Base-by-base conservation (phyloP, 2,329 filamentous ascomycete species). In the Fusarium verticillioides region DNA sequence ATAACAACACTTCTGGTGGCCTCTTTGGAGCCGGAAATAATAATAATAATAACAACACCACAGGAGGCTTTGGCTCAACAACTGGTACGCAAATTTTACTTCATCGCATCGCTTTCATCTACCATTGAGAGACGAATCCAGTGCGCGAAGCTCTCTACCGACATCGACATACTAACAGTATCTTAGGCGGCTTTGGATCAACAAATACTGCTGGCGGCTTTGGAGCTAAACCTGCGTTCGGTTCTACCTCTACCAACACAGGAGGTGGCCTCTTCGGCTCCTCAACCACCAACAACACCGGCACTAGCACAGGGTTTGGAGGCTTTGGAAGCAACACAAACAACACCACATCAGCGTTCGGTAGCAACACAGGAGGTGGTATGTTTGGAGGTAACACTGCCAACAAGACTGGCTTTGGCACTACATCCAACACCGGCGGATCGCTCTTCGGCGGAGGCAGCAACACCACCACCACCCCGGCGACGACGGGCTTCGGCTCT, bases 201-300 rank as follows among this genome's bases (percentile, higher is more conserved):
- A 49, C 66, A 47, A 78, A 74, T 65, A 82, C 81, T 61, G 76
- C 70, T 30, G 78, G 79, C 49, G 81, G 79, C 49, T 85, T 85
- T 66, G 84, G 84, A 60, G 80, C 74, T 71, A 85, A 90, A 78
- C 85, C 89, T 44, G 83, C 87, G 16, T 90, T 90, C 75, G 88
- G 89, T 52, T 79, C 85, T 42, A 78, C 85, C 36, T 78, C 85
- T n/a, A 76, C 82, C 40, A 79, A 67, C 44, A 73, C 84, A 21
- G 83, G 83, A n/a, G 81, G 80, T 34, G 82, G 85, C 42, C 79
- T 88, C 18, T 88, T 89, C 59, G 86, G 86, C 52, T 69, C 80
- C 18, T 75, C 83, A 16, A 82, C 79, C 30, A 82, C 82, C 36
- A 80, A 81, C 46, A 84, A 82, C 21, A 80, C 81, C 54, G 83